Evolutionary conservation across 2,329 filamentous ascomycete species (phyloP), one percentile per base, ranked within the genome.

Genomic region (Botrytis fabae): DNA sequence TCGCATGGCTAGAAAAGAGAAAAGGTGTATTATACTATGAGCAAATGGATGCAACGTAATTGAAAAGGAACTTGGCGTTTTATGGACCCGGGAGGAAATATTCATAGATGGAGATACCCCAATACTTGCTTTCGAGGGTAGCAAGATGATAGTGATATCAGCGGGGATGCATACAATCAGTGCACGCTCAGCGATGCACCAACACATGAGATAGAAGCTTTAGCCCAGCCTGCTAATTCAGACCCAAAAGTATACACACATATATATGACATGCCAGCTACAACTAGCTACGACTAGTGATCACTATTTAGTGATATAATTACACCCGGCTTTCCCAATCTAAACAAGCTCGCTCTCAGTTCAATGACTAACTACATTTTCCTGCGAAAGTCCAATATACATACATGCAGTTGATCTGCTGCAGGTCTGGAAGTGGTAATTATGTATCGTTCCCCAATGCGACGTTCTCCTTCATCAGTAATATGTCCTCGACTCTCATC

Each of bases 61-160:
- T 44, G 38, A 14, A 32, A 57, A 8, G 46, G 46, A 40, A 59
- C 54, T 35, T 38, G 70, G 70, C 70, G 70, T 71, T 71, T 59
- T 48, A n/a, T 10, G 61, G n/a, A 22, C 16, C 28, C 9, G 25
- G 40, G 38, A 54, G 18, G 35, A 54, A 71, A 60, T 68, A 42
- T 35, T 66, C 40, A 59, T 68, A 46, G 63, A 66, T 42, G 48
- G 63, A 71, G 48, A 71, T 71, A 71, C 61, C 70, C 70, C 61
- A 59, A 42, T 68, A 60, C 70, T 66, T 71, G 61, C 70, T 46
- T 66, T n/a, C 22, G 22, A 38, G 38, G 61, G 38, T 38, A 35
- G 70, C 38, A 32, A 32, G 61, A 35, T 54, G 35, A 54, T 69
- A 66, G 48, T 40, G 16, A 32, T 40, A 40, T 64, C 35, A 42